Evolutionary conservation across 1,284 basidiomycete species (phyloP).

Genomic region (Ceratobasidium papillatum): DNA sequence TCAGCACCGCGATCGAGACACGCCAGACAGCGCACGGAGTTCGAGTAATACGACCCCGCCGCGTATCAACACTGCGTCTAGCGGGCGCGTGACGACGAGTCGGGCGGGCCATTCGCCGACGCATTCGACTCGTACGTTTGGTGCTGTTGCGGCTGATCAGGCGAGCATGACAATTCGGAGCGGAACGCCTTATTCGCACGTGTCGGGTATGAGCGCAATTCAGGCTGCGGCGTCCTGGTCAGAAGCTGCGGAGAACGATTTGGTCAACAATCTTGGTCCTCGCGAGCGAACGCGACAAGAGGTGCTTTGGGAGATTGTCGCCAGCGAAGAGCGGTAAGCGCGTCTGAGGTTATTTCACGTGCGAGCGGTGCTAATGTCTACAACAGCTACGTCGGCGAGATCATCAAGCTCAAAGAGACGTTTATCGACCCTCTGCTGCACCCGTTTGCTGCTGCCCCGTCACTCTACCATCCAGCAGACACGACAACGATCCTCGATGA

Average conservation of each 20-base stretch:
- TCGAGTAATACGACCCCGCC: not conserved
- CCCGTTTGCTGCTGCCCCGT: constrained; percentile 69
- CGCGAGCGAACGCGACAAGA: constrained; percentile 96
- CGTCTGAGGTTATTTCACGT: not conserved
- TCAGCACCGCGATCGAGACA: constrained; percentile 4
- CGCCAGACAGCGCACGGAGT: constrained; percentile 7
- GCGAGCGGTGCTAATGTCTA: constrained; percentile 41
- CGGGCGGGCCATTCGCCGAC: constrained; percentile 80
- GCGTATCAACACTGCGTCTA: not conserved
- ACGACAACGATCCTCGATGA: constrained; percentile 72
- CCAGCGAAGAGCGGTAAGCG: constrained; percentile 90
- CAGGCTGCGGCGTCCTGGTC: constrained; percentile 90
- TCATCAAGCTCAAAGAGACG: constrained; percentile 89
- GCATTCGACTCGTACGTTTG: constrained; percentile 60
- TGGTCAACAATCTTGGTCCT: constrained; percentile 91
- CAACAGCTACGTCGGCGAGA: constrained; percentile 88
- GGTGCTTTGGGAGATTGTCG: constrained; percentile 97
- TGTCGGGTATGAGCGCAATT: constrained; percentile 70
- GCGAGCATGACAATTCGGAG: constrained; percentile 64
- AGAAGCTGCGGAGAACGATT: constrained; percentile 93
- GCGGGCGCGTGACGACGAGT: constrained; percentile 66
- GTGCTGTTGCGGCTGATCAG: constrained; percentile 37
- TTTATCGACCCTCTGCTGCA: constrained; percentile 93
- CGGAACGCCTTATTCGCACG: constrained; percentile 78
- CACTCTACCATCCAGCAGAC: constrained; percentile 54